Evolutionary conservation across 352 stramenopile species (phyloP).

Genomic region (Pythium aquatile): DNA sequence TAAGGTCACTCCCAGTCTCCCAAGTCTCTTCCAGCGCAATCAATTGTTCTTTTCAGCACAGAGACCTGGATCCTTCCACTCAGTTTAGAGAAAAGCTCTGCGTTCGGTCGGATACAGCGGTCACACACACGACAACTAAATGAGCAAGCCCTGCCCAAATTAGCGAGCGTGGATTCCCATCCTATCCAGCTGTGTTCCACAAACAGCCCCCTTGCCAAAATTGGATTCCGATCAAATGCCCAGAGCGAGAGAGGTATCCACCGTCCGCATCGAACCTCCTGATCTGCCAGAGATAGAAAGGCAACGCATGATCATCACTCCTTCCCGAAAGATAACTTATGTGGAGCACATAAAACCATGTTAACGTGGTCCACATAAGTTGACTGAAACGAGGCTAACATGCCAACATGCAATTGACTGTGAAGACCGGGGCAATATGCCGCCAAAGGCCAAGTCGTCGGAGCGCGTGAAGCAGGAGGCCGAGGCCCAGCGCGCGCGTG

Average conservation of each 20-base stretch:
- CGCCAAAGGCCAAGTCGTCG: constrained; percentile 30
- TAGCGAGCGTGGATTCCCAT: not conserved
- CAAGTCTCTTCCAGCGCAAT: not conserved
- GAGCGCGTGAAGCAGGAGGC: constrained; percentile 62
- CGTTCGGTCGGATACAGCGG: not conserved
- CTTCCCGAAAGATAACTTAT: not conserved
- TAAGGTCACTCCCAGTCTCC: not conserved
- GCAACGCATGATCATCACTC: constrained; percentile 9
- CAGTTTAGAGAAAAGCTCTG: not conserved
- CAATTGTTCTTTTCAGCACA: not conserved
- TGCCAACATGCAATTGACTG: not conserved
- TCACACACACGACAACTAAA: not conserved
- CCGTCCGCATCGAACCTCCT: not conserved
- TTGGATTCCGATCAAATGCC: not conserved
- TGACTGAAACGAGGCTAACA: no score
- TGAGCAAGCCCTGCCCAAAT: not conserved
- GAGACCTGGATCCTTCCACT: not conserved
- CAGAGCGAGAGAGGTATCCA: not conserved
- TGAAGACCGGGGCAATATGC: constrained; percentile 9
- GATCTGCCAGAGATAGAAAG: constrained; percentile 1
- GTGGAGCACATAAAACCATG: not conserved
- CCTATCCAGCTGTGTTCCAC: not conserved
- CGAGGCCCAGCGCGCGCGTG: constrained; percentile 58
- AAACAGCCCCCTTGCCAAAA: not conserved
- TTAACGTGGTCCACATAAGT: constrained; percentile 17